Evolutionary conservation across 345 rosid species (phyloP).

Genomic region (Mangifera indica): DNA sequence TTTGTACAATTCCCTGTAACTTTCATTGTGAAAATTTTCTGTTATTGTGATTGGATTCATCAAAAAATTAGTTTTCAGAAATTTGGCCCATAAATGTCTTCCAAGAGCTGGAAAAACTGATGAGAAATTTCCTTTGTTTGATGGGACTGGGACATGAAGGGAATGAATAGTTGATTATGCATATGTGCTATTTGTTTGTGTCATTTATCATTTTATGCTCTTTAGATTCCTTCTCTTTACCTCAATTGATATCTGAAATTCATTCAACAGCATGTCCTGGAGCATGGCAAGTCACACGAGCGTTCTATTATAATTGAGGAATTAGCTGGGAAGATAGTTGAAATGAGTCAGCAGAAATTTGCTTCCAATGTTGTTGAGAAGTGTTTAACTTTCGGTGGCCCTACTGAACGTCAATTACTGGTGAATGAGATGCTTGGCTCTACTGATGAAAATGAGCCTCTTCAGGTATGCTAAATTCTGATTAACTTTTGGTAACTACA

Average conservation of each 20-base stretch:
- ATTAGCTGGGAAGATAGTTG: conserved; percentile 61
- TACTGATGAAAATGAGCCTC: conserved; percentile 64
- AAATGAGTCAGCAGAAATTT: conserved; percentile 72
- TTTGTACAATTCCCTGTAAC: conserved; percentile 13
- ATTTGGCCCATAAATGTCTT: no score
- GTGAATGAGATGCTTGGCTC: conserved; percentile 68
- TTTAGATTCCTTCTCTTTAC: neutral
- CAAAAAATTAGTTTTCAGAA: neutral
- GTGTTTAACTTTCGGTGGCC: conserved; percentile 57
- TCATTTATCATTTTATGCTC: neutral
- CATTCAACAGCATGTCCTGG: conserved; percentile 55
- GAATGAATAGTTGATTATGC: neutral
- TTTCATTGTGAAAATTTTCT: neutral
- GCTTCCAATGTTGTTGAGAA: conserved; percentile 69
- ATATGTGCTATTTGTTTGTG: neutral
- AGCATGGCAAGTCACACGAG: conserved; percentile 70
- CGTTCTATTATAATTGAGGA: conserved; percentile 53
- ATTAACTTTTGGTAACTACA: neutral
- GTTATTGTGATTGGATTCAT: neutral
- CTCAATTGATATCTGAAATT: conserved; percentile 9
- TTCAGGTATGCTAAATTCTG: conserved; percentile 43
- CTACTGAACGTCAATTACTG: conserved; percentile 47
- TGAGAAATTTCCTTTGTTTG: no score
- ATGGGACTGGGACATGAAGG: neutral
- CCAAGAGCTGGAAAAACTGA: no score